A percentile compares a stretch with the other conserved stretches of the same genome.
Conservation (phyloP, 257 asterid species). For the Ajuga chamaepitys region DNA sequence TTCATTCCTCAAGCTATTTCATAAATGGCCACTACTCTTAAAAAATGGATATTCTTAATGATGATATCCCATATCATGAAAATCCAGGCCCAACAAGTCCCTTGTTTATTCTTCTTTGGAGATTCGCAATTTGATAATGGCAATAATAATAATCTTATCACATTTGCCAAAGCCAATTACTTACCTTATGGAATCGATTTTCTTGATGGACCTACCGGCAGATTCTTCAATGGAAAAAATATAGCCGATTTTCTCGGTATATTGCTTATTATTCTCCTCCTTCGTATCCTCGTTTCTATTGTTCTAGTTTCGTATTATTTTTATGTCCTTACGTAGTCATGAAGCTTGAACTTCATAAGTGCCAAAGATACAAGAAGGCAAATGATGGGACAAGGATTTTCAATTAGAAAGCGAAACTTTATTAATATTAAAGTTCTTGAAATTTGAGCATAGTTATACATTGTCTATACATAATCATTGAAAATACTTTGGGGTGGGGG, state of each 20-base stretch:
- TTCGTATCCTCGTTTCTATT: too few species aligned
- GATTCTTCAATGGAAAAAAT: constrained; percentile 39
- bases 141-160: too few species aligned
- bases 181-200: constrained; percentile 56
- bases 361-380: too few species aligned
- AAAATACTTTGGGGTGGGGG: too few species aligned
- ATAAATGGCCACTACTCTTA: background rate
- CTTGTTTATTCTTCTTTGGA: constrained; percentile 40
- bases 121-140: constrained; percentile 45
- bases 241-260: constrained; percentile 33
- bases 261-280: background rate
- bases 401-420: too few species aligned
- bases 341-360: too few species aligned
- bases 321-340: too few species aligned
- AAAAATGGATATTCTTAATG: constrained; percentile 1
- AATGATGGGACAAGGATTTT: too few species aligned
- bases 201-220: constrained; percentile 39
- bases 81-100: constrained; percentile 29
- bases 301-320: background rate
- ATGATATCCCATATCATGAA: background rate
- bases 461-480: too few species aligned
- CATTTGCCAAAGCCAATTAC: constrained; percentile 39
- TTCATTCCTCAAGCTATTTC: too few species aligned
- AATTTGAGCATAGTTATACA: too few species aligned
- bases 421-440: too few species aligned